Evolutionary conservation across 2,329 filamentous ascomycete genomes (phyloP), one percentile per base, ranked within the genome.

Genomic region (Aspergillus amoenus): DNA sequence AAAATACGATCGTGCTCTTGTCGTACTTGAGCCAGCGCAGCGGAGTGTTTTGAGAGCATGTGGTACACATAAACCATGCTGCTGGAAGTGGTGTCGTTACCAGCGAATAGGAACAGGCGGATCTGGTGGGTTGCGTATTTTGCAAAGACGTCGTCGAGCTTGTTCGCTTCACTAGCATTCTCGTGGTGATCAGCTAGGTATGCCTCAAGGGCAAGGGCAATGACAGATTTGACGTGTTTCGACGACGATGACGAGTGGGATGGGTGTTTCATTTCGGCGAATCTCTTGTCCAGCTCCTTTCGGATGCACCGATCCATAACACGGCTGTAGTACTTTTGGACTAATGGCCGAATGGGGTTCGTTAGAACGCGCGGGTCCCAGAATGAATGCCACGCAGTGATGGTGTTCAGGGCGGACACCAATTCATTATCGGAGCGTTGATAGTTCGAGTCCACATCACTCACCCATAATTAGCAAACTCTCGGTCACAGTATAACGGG

Each of bases 1-100:
- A 60, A 55, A 6, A 61, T 39, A 5, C 40, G 22, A 41, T 60
- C 49, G 45, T 61, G 60, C 44, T 61, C 60, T 27, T 18, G 18
- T 17, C 51, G 57, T 5, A 61, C 41, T 3, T 24, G 18, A 8
- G 39, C 44, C 8, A 58, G 15, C 1, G 43, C 22, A 3, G 50
- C 27, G 5, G 60, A 55, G 22, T 61, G 60, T 12, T 60, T 44
- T 5, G 21, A 37, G 18, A 60, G 27, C 2, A 56, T 44, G 21
- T 53, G 41, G 12, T 55, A 30, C 11, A 44, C 34, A 40, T 55
- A 60, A 6, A 48, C 37, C 17, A 55, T 58, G 2, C 50, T 58
- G 12, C 30, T 47, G 2, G 55, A 47, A 6, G 46, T 39, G 41
- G 55, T 58, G 39, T 52, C 49, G 12, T 52, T 37, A 3, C 49